phyloP scores from a whole-genome alignment of 495 filamentous ascomycete genomes.

The Neurospora africana region DNA sequence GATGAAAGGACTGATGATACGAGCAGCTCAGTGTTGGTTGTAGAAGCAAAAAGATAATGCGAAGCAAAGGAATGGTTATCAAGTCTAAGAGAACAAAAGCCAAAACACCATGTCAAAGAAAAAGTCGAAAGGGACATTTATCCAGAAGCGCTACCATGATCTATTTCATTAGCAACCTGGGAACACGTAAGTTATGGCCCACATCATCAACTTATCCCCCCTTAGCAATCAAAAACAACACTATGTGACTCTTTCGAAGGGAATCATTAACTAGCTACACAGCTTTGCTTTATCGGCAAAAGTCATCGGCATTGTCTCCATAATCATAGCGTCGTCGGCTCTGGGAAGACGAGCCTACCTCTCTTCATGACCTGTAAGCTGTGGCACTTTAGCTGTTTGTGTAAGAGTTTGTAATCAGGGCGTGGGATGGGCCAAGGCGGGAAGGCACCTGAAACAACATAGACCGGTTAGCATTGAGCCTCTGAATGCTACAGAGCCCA shows the following conservation, averaged over 20 bases:
- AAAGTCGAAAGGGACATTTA: not conserved
- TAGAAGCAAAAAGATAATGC: not conserved
- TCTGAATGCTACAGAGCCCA: not conserved
- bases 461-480: not conserved
- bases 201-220: not conserved
- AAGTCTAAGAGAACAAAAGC: not conserved
- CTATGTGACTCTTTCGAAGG: not conserved
- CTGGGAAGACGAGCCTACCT: not conserved
- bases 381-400: not conserved
- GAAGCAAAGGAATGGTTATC: not conserved
- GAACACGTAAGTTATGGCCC: not conserved
- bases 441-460: too few relatives aligned
- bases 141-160: not conserved
- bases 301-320: not conserved
- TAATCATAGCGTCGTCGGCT: not conserved
- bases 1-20: not conserved
- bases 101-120: not conserved
- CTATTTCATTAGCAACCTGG: not conserved
- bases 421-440: too few relatives aligned
- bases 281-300: not conserved
- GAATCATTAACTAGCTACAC: not conserved
- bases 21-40: not conserved
- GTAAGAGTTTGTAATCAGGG: not conserved
- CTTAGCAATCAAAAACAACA: not conserved
- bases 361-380: not conserved